Conservation (phyloP, 345 rosid genomes). For the Pseudoturritis turrita region DNA sequence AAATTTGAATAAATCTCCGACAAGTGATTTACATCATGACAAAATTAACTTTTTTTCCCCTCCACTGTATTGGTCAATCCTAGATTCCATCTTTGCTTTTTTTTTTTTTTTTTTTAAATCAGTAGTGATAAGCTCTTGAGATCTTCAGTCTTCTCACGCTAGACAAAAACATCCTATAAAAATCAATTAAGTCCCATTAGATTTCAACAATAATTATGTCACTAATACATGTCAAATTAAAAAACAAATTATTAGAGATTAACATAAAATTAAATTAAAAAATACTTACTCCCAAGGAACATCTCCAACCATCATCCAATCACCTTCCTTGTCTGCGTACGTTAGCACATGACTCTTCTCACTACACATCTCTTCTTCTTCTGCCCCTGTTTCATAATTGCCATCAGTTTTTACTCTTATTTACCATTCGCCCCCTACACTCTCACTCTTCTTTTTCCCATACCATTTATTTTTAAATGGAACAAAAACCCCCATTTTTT, state of each 20-base stretch:
- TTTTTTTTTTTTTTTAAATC: neutral
- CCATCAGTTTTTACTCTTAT: conserved; percentile 3
- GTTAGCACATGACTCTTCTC: conserved; percentile 37
- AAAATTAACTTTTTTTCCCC: conserved; percentile 19
- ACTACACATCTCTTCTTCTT: conserved; percentile 35
- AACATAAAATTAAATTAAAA: neutral
- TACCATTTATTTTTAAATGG: neutral
- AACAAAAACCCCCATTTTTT: neutral
- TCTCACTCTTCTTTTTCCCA: neutral
- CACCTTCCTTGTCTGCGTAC: conserved; percentile 36
- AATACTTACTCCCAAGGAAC: conserved; percentile 36
- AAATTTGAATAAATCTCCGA: conserved; percentile 13
- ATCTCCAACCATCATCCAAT: conserved; percentile 41
- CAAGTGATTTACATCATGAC: conserved; percentile 31
- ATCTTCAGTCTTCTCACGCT: conserved; percentile 39
- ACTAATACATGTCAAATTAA: neutral
- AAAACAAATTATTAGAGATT: neutral
- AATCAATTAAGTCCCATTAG: neutral
- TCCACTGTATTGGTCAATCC: conserved; percentile 27
- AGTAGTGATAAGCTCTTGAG: conserved; percentile 37
- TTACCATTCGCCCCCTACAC: neutral
- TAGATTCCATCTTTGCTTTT: conserved; percentile 16
- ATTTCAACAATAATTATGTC: conserved; percentile 10
- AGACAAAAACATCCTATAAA: conserved; percentile 34
- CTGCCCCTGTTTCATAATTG: conserved; percentile 26